These are phyloP conservation scores for Lolium multiflorum DNA, from an alignment of 176 grass and related monocot species.

Conservation along the genomic window DNA sequence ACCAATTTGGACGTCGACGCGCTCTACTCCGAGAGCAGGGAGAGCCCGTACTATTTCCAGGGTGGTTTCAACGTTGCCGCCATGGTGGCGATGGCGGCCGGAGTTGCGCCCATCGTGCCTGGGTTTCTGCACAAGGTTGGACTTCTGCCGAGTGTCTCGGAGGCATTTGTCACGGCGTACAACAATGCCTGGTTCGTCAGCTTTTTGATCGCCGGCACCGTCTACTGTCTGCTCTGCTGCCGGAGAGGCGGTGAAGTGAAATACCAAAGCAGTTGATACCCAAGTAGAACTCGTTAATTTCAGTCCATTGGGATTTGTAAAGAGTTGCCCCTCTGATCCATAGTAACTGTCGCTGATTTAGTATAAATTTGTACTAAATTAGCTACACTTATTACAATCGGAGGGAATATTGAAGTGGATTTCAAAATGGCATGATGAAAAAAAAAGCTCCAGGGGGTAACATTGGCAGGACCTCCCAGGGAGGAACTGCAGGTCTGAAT, in stretches of 20 bases:
- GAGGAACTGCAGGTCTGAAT: background rate
- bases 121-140: slow-evolving; percentile 81
- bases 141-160: slow-evolving; percentile 45
- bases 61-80: slow-evolving; percentile 70
- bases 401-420: background rate
- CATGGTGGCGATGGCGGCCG: slow-evolving; percentile 68
- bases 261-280: slow-evolving; percentile 5
- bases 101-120: slow-evolving; percentile 67
- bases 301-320: background rate
- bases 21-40: slow-evolving; percentile 63
- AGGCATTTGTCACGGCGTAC: slow-evolving; percentile 58
- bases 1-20: slow-evolving; percentile 68
- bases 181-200: slow-evolving; percentile 95
- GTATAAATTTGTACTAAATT: too few relatives aligned
- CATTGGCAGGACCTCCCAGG: too few relatives aligned
- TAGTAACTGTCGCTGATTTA: too few relatives aligned
- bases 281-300: background rate
- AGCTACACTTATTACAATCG: too few relatives aligned
- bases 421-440: background rate
- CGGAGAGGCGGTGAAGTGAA: slow-evolving; percentile 28
- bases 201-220: slow-evolving; percentile 69
- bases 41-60: slow-evolving; percentile 72
- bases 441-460: background rate
- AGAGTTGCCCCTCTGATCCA: background rate
- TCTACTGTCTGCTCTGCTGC: slow-evolving; percentile 71